Base-by-base conservation (phyloP, 305 asterid species). In the Fraxinus xanthoxyloides region DNA sequence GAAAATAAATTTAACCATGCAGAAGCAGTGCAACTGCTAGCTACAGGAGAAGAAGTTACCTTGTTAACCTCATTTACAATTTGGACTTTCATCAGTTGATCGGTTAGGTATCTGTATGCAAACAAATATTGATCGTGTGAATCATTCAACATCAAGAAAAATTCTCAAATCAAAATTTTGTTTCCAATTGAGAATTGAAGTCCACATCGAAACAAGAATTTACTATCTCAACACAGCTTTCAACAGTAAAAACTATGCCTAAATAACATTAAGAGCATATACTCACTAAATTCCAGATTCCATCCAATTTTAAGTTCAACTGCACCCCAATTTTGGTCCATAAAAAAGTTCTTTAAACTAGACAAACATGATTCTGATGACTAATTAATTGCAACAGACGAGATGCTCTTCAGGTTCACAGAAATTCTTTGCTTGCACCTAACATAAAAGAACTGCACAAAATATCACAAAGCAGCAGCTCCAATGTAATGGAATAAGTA, bases 21-120 rank as follows among this genome's bases (percentile, higher is more conserved):
- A 63, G 79, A 69, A 35, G 75, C 75, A 70, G 40, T 70, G 75
- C 24, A 70, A 54, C 10, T 70, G 75, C 75, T 43, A 26, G 32
- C 54, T 80, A 48, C 87, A 86, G 82, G 80, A 80, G 81, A 85
- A 81, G 43, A 56, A 81, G 82, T 83, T 88, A 96, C 99, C 98
- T 91, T 93, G 89, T 93, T 96, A 83, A 90, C 97, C 88, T 94
- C 98, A 82, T 96, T 94, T 82, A 96, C 98, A 56, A 86, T 85
- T 85, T 93, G 94, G 80, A 96, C 93, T 87, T 91, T 94, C 86
- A 88, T 89, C 87, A 96, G 91, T 72, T 93, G 97, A 82, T 94
- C 99, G 75, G 92, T 86, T 51, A 96, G 87, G 89, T 88, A 92
- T 89, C 99, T 96, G 92, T 75, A 75, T 78, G 81, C 48, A 65